These are phyloP conservation scores for Lumnitzera littorea DNA, from an alignment of 345 rosid species.

Conservation along the genomic window DNA sequence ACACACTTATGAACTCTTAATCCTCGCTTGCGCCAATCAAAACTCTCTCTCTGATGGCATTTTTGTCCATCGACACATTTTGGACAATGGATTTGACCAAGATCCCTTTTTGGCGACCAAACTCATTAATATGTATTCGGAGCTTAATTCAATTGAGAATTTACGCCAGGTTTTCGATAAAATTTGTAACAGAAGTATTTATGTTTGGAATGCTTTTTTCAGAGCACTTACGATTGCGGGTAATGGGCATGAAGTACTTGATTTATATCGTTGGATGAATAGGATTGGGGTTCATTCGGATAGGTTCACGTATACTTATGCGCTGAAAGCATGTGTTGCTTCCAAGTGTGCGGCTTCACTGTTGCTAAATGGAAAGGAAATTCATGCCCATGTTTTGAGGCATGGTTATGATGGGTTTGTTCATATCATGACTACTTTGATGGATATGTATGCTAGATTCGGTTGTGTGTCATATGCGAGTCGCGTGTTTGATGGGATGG, in stretches of 20 bases:
- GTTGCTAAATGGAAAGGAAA: slow-evolving; percentile 62
- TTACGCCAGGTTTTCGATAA: slow-evolving; percentile 83
- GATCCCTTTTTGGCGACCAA: slow-evolving; percentile 94
- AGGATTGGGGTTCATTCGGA: slow-evolving; percentile 44
- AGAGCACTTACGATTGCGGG: slow-evolving; percentile 73
- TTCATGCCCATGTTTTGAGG: slow-evolving; percentile 67
- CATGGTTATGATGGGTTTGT: slow-evolving; percentile 52
- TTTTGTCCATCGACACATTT: slow-evolving; percentile 54
- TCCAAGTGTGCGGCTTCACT: slow-evolving; percentile 31
- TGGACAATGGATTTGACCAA: slow-evolving; percentile 66
- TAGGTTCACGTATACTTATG: slow-evolving; percentile 79
- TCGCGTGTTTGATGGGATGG: slow-evolving; percentile 56
- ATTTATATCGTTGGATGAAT: slow-evolving; percentile 62
- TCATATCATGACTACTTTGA: slow-evolving; percentile 77
- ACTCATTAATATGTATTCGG: slow-evolving; percentile 61
- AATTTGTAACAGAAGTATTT: slow-evolving; percentile 65
- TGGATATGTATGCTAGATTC: slow-evolving; percentile 82
- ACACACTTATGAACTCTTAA: slow-evolving; percentile 74
- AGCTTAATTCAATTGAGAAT: slow-evolving; percentile 38
- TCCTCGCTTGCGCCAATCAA: slow-evolving; percentile 54
- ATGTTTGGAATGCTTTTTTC: slow-evolving; percentile 80
- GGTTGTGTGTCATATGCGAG: slow-evolving; percentile 49
- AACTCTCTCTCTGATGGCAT: slow-evolving; percentile 53
- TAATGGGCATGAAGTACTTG: slow-evolving; percentile 65
- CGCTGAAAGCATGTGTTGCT: slow-evolving; percentile 77